These are phyloP conservation scores for Aspergillus carlsbadensis DNA, from an alignment of 495 filamentous ascomycete species.

Conservation along the genomic window DNA sequence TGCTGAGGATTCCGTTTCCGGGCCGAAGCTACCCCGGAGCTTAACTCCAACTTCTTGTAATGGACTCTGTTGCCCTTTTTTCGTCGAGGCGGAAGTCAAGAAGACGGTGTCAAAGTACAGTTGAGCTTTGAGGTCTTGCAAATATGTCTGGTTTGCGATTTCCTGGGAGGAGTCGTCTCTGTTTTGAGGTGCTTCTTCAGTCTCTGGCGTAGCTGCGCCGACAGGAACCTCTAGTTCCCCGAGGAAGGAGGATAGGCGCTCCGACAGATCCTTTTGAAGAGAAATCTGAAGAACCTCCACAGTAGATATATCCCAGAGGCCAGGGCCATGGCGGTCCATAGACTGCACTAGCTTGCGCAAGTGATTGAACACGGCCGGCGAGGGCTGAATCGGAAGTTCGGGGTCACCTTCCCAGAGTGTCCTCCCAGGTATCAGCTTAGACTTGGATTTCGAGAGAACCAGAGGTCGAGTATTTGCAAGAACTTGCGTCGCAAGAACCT, in stretches of 20 bases:
- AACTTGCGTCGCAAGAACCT: constrained; percentile 46
- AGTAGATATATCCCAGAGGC: constrained; percentile 80
- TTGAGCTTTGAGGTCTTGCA: constrained; percentile 63
- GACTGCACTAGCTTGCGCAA: constrained; percentile 59
- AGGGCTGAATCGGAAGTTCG: constrained; percentile 76
- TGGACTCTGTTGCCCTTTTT: constrained; percentile 29
- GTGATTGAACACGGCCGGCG: constrained; percentile 72
- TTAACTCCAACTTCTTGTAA: constrained; percentile 46
- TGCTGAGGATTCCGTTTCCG: constrained; percentile 36
- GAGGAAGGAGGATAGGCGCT: constrained; percentile 21
- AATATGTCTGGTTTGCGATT: constrained; percentile 11
- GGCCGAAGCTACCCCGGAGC: constrained; percentile 45
- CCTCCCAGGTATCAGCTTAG: constrained; percentile 40
- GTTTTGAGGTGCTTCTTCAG: constrained; percentile 3
- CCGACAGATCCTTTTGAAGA: constrained; percentile 38
- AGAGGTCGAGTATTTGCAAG: constrained; percentile 16
- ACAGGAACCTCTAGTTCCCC: constrained; percentile 22
- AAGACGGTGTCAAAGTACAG: constrained; percentile 76
- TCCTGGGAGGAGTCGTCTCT: constrained; percentile 12
- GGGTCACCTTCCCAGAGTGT: constrained; percentile 78
- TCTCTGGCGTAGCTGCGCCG: constrained; percentile 12
- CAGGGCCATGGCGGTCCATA: constrained; percentile 70
- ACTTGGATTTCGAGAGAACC: constrained; percentile 12
- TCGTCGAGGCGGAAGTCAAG: constrained; percentile 49
- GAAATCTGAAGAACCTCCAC: constrained; percentile 59